Percentiles rank a stretch among this genome's conserved stretches.
These are phyloP conservation scores for Candolleomyces aberdarensis DNA, from an alignment of 768 basidiomycete genomes.

Conservation along the genomic window DNA sequence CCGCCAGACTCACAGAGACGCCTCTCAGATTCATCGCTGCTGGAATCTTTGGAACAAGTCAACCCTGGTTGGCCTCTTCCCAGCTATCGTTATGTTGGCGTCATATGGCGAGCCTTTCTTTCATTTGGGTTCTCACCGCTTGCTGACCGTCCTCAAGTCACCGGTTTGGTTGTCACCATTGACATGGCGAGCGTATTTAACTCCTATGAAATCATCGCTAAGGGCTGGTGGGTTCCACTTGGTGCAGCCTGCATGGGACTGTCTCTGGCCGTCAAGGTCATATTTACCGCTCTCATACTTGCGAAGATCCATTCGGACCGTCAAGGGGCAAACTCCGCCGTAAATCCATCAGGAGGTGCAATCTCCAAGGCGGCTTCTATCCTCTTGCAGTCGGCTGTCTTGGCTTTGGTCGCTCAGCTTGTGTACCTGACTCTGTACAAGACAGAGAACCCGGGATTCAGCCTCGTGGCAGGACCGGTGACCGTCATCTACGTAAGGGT, in stretches of 20 bases:
- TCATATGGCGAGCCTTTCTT: neutral
- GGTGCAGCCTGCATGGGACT: neutral
- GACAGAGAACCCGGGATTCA: neutral
- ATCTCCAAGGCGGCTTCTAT: neutral
- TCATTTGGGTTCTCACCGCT: neutral
- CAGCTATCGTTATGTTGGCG: neutral
- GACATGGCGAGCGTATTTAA: neutral
- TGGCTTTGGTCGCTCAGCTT: neutral
- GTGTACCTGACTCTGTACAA: neutral
- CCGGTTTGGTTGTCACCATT: neutral
- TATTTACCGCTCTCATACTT: neutral
- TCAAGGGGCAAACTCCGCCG: neutral
- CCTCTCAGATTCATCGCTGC: neutral
- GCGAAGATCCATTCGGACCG: neutral
- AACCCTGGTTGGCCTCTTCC: neutral
- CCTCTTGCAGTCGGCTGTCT: neutral
- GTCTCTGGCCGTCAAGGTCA: neutral
- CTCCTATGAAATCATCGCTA: neutral
- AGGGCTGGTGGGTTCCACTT: neutral
- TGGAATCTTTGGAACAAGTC: neutral
- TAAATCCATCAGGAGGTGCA: neutral
- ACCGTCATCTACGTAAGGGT: conserved; percentile 1
- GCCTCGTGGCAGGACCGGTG: neutral
- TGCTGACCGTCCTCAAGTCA: neutral
- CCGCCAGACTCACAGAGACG: neutral